Percentiles rank a stretch among this genome's conserved stretches.
These are phyloP conservation scores for Orbilia javanica DNA, from an alignment of 2,329 filamentous ascomycete species.

Conservation along the genomic window DNA sequence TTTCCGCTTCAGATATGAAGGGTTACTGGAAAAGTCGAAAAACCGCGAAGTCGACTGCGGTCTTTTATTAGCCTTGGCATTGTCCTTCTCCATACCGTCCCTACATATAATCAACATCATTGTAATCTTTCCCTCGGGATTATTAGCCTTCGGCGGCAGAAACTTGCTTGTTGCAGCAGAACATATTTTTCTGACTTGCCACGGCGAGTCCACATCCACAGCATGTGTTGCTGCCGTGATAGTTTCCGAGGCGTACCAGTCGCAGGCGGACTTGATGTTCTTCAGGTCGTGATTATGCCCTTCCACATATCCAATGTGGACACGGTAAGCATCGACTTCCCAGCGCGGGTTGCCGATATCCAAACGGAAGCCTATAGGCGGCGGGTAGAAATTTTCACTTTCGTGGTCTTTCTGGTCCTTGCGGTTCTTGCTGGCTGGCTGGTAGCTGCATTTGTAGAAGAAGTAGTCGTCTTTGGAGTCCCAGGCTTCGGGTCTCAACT, in stretches of 20 bases:
- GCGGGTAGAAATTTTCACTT: not conserved
- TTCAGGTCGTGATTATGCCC: not conserved
- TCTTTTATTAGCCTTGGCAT: not conserved
- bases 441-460: not conserved
- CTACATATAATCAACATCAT: not conserved
- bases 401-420: not conserved
- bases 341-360: slow-evolving; percentile 12
- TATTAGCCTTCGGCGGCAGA: slow-evolving; percentile 2
- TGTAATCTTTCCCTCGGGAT: not conserved
- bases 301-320: not conserved
- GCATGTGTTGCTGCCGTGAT: slow-evolving; percentile 4
- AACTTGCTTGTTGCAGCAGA: not conserved
- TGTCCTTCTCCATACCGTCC: not conserved
- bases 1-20: too few relatives aligned
- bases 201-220: slow-evolving; percentile 21
- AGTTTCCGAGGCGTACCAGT: not conserved
- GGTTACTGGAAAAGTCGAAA: too few relatives aligned
- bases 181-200: not conserved
- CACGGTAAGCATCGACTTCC: not conserved
- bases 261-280: not conserved
- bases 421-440: not conserved
- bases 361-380: not conserved
- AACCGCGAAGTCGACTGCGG: too few relatives aligned
- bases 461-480: not conserved
- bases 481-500: not conserved